A percentile compares a stretch with the other conserved stretches of the same genome.
Conservation (phyloP, 257 asterid genomes). For the Gardenia jasminoides region DNA sequence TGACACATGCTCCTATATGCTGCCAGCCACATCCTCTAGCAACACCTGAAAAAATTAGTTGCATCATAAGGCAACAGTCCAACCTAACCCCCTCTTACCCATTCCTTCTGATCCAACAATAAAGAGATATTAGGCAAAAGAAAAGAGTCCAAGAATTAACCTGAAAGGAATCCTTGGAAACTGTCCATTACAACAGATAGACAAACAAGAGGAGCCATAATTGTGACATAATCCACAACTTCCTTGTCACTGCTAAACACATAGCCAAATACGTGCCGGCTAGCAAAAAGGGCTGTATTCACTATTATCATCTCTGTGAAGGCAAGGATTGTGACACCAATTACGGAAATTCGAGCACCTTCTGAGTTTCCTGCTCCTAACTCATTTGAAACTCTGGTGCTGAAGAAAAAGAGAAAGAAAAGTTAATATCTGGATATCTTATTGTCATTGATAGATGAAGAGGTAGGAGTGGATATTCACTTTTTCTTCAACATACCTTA, state of each 20-base stretch:
- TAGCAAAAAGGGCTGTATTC: constrained; percentile 24
- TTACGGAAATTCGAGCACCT: constrained; percentile 39
- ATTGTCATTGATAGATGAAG: no score
- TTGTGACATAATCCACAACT: constrained; percentile 44
- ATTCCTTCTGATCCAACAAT: no score
- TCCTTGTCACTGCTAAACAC: constrained; percentile 44
- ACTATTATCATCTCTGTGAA: constrained; percentile 25
- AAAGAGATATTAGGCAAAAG: no score
- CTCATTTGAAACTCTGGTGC: constrained; percentile 66
- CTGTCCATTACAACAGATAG: constrained; percentile 42
- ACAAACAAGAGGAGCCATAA: constrained; percentile 53
- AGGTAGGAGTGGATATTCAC: no score
- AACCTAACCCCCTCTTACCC: no score
- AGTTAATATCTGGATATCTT: no score
- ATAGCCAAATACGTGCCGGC: constrained; percentile 38
- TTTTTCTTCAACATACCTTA: constrained; percentile 36
- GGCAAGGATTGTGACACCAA: constrained; percentile 35
- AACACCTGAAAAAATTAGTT: constrained; percentile 34
- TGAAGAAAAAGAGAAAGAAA: constrained; percentile 6
- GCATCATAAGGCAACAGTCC: no score
- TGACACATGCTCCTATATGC: constrained; percentile 50
- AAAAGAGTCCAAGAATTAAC: constrained; percentile 15
- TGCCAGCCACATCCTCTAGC: constrained; percentile 75
- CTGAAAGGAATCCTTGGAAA: constrained; percentile 54
- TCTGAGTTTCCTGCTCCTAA: constrained; percentile 60